These are phyloP conservation scores for Staphylotrichum tortipilum DNA, from an alignment of 495 filamentous ascomycete species.

Conservation along the genomic window DNA sequence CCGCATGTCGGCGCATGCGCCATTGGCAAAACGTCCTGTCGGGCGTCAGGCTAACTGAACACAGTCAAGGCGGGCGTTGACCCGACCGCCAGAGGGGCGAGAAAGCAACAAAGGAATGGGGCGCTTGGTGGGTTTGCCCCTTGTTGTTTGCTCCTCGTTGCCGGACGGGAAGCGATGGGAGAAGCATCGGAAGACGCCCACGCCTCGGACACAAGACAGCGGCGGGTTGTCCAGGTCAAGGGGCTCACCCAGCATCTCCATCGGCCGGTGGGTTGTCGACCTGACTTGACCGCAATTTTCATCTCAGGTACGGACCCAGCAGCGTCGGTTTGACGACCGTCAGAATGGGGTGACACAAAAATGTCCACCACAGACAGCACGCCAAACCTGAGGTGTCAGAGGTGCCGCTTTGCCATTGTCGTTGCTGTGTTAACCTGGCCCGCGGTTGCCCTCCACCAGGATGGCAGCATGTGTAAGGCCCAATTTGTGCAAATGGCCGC, in stretches of 20 bases:
- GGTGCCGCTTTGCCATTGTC: background rate
- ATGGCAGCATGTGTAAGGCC: too few species aligned
- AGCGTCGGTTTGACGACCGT: too few species aligned
- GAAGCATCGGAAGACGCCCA: background rate
- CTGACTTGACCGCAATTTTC: background rate
- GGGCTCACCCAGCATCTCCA: too few species aligned
- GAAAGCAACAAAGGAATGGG: background rate
- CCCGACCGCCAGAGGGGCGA: constrained; percentile 7
- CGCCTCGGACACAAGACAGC: background rate
- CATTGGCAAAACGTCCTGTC: background rate
- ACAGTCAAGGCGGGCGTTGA: background rate
- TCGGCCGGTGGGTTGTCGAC: background rate
- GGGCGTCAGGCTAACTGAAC: background rate
- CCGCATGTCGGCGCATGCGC: background rate
- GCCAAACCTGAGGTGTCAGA: background rate
- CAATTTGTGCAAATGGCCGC: background rate
- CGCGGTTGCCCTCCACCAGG: too few species aligned
- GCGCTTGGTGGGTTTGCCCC: background rate
- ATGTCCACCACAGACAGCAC: background rate
- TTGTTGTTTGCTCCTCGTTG: background rate
- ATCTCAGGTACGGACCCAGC: background rate
- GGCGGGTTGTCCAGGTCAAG: background rate
- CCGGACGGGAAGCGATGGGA: background rate
- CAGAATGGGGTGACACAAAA: background rate
- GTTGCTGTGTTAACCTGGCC: too few species aligned